phyloP scores from a whole-genome alignment of 495 filamentous ascomycete species.

The Echria macrotheca region DNA sequence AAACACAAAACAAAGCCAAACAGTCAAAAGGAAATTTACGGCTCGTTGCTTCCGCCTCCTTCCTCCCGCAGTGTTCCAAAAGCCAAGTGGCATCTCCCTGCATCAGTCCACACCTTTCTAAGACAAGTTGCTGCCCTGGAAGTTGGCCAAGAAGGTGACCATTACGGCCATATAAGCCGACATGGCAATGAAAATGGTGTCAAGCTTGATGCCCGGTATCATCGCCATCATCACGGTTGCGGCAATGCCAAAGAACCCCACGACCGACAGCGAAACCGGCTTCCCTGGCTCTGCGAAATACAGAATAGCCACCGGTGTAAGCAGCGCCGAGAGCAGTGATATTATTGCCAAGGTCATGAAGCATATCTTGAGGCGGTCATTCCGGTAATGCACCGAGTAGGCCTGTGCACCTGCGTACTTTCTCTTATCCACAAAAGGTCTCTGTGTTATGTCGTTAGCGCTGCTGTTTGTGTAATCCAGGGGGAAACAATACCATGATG shows the following conservation, averaged over 20 bases:
- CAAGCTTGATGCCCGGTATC: constrained; percentile 10
- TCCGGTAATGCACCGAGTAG: not conserved
- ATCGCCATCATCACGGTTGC: not conserved
- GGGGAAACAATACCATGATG: not conserved
- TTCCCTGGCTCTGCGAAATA: constrained; percentile 1
- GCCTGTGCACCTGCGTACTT: not conserved
- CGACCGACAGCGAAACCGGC: constrained; percentile 1
- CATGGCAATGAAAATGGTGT: constrained; percentile 5
- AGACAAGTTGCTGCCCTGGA: not conserved
- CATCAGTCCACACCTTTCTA: no score
- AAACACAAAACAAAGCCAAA: no score
- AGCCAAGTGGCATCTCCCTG: no score
- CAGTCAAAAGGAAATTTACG: no score
- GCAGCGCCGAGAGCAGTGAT: not conserved
- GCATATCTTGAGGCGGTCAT: not conserved
- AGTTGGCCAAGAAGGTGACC: constrained; percentile 13
- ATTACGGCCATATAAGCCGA: constrained; percentile 13
- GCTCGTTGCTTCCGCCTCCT: no score
- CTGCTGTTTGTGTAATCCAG: no score
- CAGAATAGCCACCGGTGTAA: constrained; percentile 5
- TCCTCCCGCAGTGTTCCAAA: not conserved
- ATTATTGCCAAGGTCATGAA: not conserved
- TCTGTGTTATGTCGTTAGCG: no score
- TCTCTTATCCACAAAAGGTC: not conserved
- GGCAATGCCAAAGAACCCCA: not conserved